Evolutionary conservation across 2,329 filamentous ascomycete genomes (phyloP).

Genomic region (Fulvia fulva): DNA sequence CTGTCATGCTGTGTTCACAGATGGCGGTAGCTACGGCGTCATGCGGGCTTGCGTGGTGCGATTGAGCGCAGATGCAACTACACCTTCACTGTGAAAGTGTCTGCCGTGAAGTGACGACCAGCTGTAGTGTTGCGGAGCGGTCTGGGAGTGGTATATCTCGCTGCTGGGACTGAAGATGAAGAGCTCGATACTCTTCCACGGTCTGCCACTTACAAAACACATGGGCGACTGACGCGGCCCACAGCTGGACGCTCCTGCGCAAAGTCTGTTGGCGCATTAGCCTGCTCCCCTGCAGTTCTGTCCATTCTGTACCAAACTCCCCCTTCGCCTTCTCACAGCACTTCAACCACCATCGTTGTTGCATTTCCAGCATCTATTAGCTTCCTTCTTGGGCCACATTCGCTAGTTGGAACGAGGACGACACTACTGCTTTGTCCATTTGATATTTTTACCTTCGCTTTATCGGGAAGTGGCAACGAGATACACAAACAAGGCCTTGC

Average conservation of each 20-base stretch:
- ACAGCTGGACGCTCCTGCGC: background rate
- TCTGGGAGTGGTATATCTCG: background rate
- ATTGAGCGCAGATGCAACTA: background rate
- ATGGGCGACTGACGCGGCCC: background rate
- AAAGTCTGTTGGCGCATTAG: background rate
- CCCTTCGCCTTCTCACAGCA: too few relatives aligned
- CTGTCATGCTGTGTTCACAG: background rate
- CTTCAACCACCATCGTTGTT: background rate
- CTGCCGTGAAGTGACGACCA: too few relatives aligned
- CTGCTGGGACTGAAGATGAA: too few relatives aligned
- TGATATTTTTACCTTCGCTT: conserved; percentile 1
- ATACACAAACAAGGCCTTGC: background rate
- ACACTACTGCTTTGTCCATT: background rate
- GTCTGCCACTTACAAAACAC: background rate
- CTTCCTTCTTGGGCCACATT: background rate
- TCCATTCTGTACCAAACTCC: background rate
- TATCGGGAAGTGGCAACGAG: background rate
- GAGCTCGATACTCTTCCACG: too few relatives aligned
- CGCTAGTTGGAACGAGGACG: background rate
- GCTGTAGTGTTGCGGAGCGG: too few relatives aligned
- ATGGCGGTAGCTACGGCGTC: background rate
- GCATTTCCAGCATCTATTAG: background rate
- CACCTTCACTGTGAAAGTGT: background rate
- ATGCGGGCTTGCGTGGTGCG: background rate
- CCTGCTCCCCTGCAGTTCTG: too few relatives aligned